Base-by-base conservation (phyloP, 2,329 filamentous ascomycete genomes). In the Sporothrix curviconia region DNA sequence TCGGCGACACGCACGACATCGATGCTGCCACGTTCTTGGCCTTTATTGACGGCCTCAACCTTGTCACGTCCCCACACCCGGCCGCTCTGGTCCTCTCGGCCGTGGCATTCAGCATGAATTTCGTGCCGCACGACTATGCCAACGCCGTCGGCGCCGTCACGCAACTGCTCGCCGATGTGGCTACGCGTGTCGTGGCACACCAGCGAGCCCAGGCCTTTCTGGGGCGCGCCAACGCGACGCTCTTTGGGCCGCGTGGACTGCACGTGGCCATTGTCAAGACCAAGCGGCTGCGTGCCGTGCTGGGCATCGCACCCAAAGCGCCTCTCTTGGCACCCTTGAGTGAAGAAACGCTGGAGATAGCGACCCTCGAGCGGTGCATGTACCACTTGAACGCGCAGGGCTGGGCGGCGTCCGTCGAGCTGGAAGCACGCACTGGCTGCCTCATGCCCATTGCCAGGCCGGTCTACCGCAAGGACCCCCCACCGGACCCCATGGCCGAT, bases 21-120 rank as follows among this genome's bases (percentile, higher is more conserved):
- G 59, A 59, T 11, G 59, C 55, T 39, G 53, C 59, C 7, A 61
- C 65, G 25, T 70, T 70, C 43, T 55, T 73, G 8, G 59, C 65
- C 15, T 71, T 71, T 59, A 64, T 73, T 58, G 71, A 74, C 61
- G 64, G 65, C 22, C 64, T 74, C 8, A 74, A 74, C 56, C 64
- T 70, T 3, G 65, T 69, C 11, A 66, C 68, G 9, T 63, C 69
- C 2, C 66, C 70, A 1, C 62, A 66, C 14, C 64, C 68, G 12
- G 67, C 66, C 11, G 55, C 69, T 3, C 63, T 66, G 49, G 58
- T 66, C 12, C 34, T 69, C 14, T 59, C 66, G 30, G 24, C 66
- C 4, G 62, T 64, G 2, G 64, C 66, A 3, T 56, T 65, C 15
- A 52, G 63, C 7, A 47, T 69, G 4, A 57, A 64, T 0, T 57